Evolutionary conservation across 441 rosid species (phyloP).

Genomic region (Mallotus repandus): DNA sequence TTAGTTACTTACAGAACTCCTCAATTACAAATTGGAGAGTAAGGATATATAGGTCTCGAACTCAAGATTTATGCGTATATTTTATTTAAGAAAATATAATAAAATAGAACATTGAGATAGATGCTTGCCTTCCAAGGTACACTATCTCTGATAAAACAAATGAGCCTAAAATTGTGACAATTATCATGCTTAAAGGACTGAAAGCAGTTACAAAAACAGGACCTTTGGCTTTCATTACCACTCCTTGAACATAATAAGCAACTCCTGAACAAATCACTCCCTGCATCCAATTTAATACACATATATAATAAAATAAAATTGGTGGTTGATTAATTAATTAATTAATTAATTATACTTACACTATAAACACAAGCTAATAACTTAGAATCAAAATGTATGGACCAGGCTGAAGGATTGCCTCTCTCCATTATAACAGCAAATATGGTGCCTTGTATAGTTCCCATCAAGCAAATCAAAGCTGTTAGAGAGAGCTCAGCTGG

Average conservation of each 20-base stretch:
- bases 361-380: conserved; percentile 66
- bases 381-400: conserved; percentile 65
- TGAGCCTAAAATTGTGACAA: conserved; percentile 72
- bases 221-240: conserved; percentile 70
- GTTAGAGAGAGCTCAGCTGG: conserved; percentile 79
- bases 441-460: conserved; percentile 59
- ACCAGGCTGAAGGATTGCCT: conserved; percentile 58
- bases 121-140: conserved; percentile 67
- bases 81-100: no score
- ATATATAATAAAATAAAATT: background rate
- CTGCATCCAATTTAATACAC: conserved; percentile 37
- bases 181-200: conserved; percentile 71
- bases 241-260: conserved; percentile 73
- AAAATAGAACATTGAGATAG: background rate
- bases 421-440: conserved; percentile 59
- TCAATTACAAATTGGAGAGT: no score
- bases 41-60: no score
- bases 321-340: background rate
- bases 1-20: no score
- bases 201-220: conserved; percentile 93
- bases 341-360: conserved; percentile 44
- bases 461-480: conserved; percentile 69
- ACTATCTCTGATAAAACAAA: conserved; percentile 68
- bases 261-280: conserved; percentile 79
- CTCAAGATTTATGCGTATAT: no score